Percentiles rank a stretch among this genome's conserved stretches.
Evolutionary conservation across 129 eudicot species (phyloP).

Genomic region (Artemisia tridentata): DNA sequence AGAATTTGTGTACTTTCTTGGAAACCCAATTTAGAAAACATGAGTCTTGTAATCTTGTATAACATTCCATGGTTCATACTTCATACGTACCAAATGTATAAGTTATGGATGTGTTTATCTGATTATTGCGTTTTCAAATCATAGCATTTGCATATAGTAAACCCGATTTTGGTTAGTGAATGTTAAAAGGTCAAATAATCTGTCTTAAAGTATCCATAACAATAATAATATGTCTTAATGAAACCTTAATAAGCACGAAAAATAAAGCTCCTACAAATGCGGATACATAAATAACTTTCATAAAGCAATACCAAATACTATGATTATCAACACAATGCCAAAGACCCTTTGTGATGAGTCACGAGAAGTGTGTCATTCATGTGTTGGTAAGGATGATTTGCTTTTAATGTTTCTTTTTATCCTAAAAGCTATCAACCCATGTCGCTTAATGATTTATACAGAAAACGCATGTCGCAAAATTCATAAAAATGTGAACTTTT

Average conservation of each 20-base stretch:
- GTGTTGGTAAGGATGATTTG: conserved; percentile 5
- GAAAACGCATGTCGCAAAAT: conserved; percentile 24
- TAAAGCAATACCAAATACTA: too few relatives aligned
- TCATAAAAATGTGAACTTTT: not conserved
- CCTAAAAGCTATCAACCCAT: conserved; percentile 11
- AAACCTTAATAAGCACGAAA: too few relatives aligned
- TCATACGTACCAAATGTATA: conserved; percentile 7
- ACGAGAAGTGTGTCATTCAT: not conserved
- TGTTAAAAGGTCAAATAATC: too few relatives aligned
- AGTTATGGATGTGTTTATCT: not conserved
- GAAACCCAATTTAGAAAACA: not conserved
- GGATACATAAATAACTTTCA: too few relatives aligned
- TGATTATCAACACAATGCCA: too few relatives aligned
- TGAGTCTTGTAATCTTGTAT: conserved; percentile 20
- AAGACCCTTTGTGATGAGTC: not conserved
- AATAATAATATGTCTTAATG: too few relatives aligned
- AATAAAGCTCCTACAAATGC: too few relatives aligned
- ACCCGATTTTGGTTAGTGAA: too few relatives aligned
- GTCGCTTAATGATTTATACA: conserved; percentile 8
- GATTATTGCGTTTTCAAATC: too few relatives aligned
- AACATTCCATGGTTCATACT: not conserved
- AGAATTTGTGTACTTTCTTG: not conserved
- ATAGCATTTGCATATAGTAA: too few relatives aligned
- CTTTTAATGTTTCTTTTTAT: conserved; percentile 3
- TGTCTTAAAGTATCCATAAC: too few relatives aligned